Evolutionary conservation across 768 basidiomycete genomes (phyloP), one percentile per base, ranked within the genome.

Genomic region (Termitomyces eurrhizus): DNA sequence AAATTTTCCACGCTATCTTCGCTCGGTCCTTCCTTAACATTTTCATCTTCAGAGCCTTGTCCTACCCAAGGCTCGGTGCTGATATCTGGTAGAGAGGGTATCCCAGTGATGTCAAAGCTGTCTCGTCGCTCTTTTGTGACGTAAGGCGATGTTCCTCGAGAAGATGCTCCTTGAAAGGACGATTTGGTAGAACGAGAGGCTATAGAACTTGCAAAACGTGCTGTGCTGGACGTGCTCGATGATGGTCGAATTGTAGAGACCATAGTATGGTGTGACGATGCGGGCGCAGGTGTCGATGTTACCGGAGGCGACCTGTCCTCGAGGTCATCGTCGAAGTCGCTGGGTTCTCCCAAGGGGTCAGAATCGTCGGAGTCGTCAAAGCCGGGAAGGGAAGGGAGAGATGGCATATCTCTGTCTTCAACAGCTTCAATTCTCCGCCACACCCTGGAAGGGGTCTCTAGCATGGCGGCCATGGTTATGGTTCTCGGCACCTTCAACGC

Each of bases 361-460:
- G 68, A 73, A 58, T 77, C 76, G 4, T 70, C 76, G 21, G 86
- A 88, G 65, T 89, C 84, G 35, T 92, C 90, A 67, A 89, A 87
- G 1, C 68, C 77, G 7, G 90, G 89, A 13, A 93, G 72, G 3
- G 90, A 90, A 2, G 92, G 92, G 2, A 94, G 76, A 35, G 92
- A 93, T 11, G 92, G 89, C 78, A 93, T 88, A 63, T 92, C 90
- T 63, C 78, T 73, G 61, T 85, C 83, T 65, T 92, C 88, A n/a
- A 82, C 77, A 0, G 82, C 87, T 71, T 93, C 85, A 54, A 94
- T 92, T 50, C 92, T 83, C 33, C 92, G 82, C 88, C 88, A 90
- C 68, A 94, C 86, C 48, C 91, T 80, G 29, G 92, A 93, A 0
- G 92, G 92, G 16, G 92, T 94, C 73, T 94, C 92, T 9, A 85